Conservation (phyloP, 2,329 filamentous ascomycete genomes). For the Diplodia scrobiculata region DNA sequence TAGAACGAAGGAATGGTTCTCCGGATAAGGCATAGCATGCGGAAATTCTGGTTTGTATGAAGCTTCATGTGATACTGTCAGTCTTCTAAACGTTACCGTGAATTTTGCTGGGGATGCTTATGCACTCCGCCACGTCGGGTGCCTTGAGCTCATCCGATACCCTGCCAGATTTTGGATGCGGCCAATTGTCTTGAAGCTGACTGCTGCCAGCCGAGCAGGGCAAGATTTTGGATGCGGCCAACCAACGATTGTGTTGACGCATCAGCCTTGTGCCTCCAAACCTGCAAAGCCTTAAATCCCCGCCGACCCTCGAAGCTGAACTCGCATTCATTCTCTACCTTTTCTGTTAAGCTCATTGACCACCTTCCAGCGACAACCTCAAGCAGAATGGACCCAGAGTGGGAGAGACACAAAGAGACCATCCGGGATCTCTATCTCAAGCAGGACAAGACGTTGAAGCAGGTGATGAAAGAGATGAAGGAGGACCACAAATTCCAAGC, state of each 20-base stretch:
- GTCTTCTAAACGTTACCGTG: background rate
- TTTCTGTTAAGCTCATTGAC: background rate
- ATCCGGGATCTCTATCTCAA: conserved; percentile 25
- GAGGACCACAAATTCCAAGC: conserved; percentile 18
- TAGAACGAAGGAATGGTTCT: background rate
- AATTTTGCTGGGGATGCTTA: background rate
- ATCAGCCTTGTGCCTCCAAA: background rate
- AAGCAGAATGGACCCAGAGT: conserved; percentile 10
- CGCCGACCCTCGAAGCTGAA: background rate
- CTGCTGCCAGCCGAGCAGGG: background rate
- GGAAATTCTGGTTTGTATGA: background rate
- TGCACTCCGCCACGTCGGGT: background rate
- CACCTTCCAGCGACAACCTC: background rate
- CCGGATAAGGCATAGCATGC: background rate
- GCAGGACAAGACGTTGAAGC: conserved; percentile 3
- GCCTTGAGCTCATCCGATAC: background rate
- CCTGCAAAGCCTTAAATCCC: background rate
- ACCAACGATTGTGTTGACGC: background rate
- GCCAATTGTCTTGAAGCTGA: background rate
- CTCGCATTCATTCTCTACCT: background rate
- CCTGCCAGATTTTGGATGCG: background rate
- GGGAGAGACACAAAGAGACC: conserved; percentile 37
- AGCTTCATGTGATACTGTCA: background rate
- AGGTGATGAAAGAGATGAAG: conserved; percentile 15
- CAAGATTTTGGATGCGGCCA: background rate